A percentile compares a stretch with the other conserved stretches of the same genome.
Evolutionary conservation across 2,329 filamentous ascomycete species (phyloP).

Genomic region (Macrophomina pseudophaseolina): DNA sequence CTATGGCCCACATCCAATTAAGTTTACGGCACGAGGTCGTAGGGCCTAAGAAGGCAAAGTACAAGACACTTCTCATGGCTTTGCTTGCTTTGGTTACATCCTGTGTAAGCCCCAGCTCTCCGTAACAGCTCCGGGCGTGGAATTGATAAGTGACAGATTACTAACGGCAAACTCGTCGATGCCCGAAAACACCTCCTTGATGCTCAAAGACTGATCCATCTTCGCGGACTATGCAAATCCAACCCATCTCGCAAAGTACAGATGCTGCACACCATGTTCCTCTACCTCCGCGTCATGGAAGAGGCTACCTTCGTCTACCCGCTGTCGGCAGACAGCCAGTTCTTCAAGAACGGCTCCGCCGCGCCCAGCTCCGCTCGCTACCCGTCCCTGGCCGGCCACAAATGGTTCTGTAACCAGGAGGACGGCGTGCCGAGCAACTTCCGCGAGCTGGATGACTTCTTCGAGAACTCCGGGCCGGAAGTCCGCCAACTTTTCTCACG

Average conservation of each 20-base stretch:
- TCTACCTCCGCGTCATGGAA: constrained; percentile 11
- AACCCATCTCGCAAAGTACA: constrained; percentile 12
- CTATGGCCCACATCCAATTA: not conserved
- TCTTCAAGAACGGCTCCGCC: not conserved
- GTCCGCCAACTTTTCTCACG: not conserved
- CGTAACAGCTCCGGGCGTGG: too few relatives aligned
- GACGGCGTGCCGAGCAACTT: constrained; percentile 3
- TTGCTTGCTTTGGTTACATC: constrained; percentile 5
- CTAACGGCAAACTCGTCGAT: constrained; percentile 15
- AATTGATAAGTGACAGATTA: not conserved
- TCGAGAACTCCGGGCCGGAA: not conserved
- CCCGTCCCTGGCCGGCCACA: not conserved
- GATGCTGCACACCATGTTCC: constrained; percentile 15
- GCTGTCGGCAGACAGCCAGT: not conserved
- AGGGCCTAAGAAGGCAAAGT: not conserved
- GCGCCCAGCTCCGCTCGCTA: not conserved
- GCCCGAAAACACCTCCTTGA: constrained; percentile 5
- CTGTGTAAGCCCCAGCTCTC: not conserved
- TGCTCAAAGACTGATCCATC: constrained; percentile 2
- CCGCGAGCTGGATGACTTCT: constrained; percentile 10
- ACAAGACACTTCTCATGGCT: constrained; percentile 10
- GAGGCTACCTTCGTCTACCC: constrained; percentile 19
- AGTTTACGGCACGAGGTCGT: constrained; percentile 1
- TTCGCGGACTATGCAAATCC: not conserved
- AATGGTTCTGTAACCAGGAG: not conserved